Base-by-base conservation (phyloP, 169 alveolate genomes). In the Plasmodium malariae region DNA sequence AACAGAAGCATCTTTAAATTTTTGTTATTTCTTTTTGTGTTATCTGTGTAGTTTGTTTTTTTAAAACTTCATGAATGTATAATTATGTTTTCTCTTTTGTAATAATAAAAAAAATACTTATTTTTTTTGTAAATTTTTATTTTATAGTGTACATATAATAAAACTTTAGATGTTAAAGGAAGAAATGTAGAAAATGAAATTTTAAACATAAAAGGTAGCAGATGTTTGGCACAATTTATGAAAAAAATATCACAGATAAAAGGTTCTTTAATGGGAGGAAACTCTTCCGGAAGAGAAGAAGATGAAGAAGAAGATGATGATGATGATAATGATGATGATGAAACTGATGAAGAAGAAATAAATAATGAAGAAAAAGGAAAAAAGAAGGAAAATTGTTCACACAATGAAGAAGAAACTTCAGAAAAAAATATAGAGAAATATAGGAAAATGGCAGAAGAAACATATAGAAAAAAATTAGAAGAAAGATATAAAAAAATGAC, bases 401-500 rank as follows among this genome's bases (percentile, higher is more conserved):
- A 24, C 2, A 26, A 12, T 32, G 43, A 65, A 65, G 74, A 65
- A 24, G 74, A 1, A 21, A 51, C 21, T n/a, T 45, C 26, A 0
- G 74, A 65, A 32, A 48, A 65, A 30, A 51, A 28, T 65, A 26
- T 30, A 65, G 24, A 65, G n/a, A 65, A 3, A 4, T 9, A 65
- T 45, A 65, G 37, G 32, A 65, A 65, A 65, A 14, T 65, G 74
- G 74, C 74, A 17, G 74, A 65, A 24, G 74, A 65, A 65, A 1
- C 37, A 7, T 65, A 65, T n/a, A 34, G n/a, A 26, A 36, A 65
- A 65, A 65, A 65, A 48, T 3, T 65, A 2, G 74, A 65, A 65
- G 74, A 65, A 65, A 34, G 74, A 45, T 65, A 17, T 36, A 65
- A 3, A 4, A 30, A 3, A 11, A 65, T 32, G 48, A 12, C 55